Evolutionary conservation across 192 early-diverging fungal genomes (phyloP).

Genomic region (Dispira simplex): DNA sequence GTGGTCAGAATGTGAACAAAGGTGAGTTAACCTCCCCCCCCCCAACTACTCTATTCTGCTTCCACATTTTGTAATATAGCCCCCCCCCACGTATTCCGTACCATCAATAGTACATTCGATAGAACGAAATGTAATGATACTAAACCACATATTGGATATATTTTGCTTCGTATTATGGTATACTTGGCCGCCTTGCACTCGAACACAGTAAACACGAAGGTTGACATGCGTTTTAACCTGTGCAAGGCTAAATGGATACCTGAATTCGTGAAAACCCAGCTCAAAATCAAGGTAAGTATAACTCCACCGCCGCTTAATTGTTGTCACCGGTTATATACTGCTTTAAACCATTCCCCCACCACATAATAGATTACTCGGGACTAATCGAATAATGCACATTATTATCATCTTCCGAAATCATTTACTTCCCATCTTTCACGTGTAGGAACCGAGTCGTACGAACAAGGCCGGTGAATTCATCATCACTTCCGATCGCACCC

Average conservation of each 20-base stretch:
- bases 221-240: conserved; percentile 57
- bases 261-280: conserved; percentile 39
- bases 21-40: conserved; percentile 18
- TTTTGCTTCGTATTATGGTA: not conserved
- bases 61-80: not conserved
- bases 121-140: no score
- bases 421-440: not conserved
- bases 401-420: not conserved
- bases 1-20: conserved; percentile 93
- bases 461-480: conserved; percentile 60
- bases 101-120: not conserved
- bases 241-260: conserved; percentile 59
- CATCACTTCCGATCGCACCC: conserved; percentile 54
- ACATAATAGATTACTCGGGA: not conserved
- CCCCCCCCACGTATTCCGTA: not conserved
- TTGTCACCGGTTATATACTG: not conserved
- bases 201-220: conserved; percentile 61
- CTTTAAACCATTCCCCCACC: not conserved
- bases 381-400: not conserved
- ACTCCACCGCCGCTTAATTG: not conserved
- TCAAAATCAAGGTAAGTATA: conserved; percentile 30
- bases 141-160: no score
- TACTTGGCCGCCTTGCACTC: not conserved
- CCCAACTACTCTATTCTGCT: not conserved
- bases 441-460: conserved; percentile 33